Percentiles rank a stretch among this genome's conserved stretches.
phyloP scores from a whole-genome alignment of 2,329 filamentous ascomycete species.

The Boeremia exigua region DNA sequence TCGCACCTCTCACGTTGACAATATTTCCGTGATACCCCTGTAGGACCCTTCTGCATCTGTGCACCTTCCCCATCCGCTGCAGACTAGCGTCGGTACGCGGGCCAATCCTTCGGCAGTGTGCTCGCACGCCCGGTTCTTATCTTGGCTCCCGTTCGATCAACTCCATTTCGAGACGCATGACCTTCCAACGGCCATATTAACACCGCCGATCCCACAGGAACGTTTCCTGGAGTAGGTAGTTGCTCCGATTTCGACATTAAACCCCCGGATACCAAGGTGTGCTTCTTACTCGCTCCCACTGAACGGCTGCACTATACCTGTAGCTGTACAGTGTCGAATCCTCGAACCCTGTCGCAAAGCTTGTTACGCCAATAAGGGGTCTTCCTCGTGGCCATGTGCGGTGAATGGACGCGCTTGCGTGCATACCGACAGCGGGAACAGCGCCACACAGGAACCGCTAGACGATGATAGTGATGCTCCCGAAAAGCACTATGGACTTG shows the following conservation, averaged over 20 bases:
- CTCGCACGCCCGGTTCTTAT: slow-evolving; percentile 12
- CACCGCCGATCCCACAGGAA: slow-evolving; percentile 1
- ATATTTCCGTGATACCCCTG: neutral
- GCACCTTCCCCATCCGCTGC: slow-evolving; percentile 28
- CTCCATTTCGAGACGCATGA: neutral
- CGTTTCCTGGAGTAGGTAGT: slow-evolving; percentile 6
- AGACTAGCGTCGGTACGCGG: slow-evolving; percentile 17
- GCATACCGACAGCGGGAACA: slow-evolving; percentile 9
- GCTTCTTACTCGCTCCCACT: neutral
- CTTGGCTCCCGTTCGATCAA: slow-evolving; percentile 4
- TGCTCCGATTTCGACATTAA: neutral
- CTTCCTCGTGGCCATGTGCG: slow-evolving; percentile 1
- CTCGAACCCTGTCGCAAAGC: neutral
- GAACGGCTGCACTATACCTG: neutral
- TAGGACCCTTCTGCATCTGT: slow-evolving; percentile 1
- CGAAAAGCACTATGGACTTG: neutral
- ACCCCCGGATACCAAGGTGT: neutral
- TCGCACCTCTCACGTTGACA: slow-evolving; percentile 8
- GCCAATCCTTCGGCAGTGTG: slow-evolving; percentile 5
- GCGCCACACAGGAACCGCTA: neutral
- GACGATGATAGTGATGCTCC: neutral
- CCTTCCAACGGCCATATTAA: slow-evolving; percentile 9
- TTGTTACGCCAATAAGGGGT: neutral
- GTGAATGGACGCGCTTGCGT: neutral
- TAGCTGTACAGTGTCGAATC: neutral